Percentiles rank a stretch among this genome's conserved stretches.
Conservation (phyloP, 306 rosid genomes). For the Pueraria montana region DNA sequence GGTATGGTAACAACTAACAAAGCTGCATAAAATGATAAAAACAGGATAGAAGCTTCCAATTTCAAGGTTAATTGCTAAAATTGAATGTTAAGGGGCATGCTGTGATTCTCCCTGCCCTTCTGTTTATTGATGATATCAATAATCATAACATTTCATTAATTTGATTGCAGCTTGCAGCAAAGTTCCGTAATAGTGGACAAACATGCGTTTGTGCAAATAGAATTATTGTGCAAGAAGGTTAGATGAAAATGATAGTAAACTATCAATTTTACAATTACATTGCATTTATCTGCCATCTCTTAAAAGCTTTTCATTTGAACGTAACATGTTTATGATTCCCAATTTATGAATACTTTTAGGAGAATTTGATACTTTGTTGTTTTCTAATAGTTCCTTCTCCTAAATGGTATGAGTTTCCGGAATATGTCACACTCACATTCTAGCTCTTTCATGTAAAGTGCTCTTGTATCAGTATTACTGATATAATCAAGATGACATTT, state of each 20-base stretch:
- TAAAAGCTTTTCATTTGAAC: slow-evolving; percentile 11
- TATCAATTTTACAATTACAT: slow-evolving; percentile 31
- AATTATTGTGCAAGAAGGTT: slow-evolving; percentile 96
- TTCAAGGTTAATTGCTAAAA: slow-evolving; percentile 27
- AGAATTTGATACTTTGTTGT: slow-evolving; percentile 16
- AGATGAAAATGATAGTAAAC: slow-evolving; percentile 32
- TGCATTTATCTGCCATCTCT: slow-evolving; percentile 42
- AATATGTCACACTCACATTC: slow-evolving; percentile 8
- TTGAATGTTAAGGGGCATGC: slow-evolving; percentile 35
- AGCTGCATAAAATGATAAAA: slow-evolving; percentile 5
- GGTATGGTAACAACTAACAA: neutral
- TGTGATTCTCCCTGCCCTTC: neutral
- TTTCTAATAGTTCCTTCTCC: slow-evolving; percentile 36
- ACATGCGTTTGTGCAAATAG: slow-evolving; percentile 98
- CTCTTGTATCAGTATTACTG: neutral
- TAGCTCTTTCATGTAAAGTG: slow-evolving; percentile 28
- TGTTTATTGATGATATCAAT: slow-evolving; percentile 26
- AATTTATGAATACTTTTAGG: slow-evolving; percentile 25
- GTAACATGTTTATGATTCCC: slow-evolving; percentile 24
- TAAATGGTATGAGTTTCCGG: neutral
- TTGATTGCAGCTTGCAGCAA: slow-evolving; percentile 82
- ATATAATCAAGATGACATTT: slow-evolving; percentile 17
- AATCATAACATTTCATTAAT: slow-evolving; percentile 36
- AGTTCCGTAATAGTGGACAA: slow-evolving; percentile 97
- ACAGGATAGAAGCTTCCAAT: slow-evolving; percentile 5